Evolutionary conservation across 2,329 filamentous ascomycete genomes (phyloP).

Genomic region (Botrytis medusae): DNA sequence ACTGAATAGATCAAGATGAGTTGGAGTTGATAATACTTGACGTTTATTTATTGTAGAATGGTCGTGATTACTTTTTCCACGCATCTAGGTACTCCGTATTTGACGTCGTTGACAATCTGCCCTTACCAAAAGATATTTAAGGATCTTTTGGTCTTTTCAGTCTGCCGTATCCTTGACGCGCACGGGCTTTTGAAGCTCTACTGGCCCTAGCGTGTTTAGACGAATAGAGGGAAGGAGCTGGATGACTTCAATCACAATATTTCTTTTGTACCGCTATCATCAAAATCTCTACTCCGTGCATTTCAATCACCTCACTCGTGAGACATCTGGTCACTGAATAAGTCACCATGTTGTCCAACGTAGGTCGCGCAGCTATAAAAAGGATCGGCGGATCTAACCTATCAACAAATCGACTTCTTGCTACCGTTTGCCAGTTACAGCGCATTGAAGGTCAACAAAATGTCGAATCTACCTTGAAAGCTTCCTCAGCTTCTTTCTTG

Average conservation of each 20-base stretch:
- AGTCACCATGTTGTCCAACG: constrained; percentile 38
- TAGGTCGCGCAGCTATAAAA: constrained; percentile 38
- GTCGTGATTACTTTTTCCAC: background rate
- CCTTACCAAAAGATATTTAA: background rate
- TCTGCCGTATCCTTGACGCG: background rate
- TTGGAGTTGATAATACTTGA: background rate
- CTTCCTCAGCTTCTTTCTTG: constrained; percentile 20
- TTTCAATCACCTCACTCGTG: constrained; percentile 8
- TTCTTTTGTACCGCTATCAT: background rate
- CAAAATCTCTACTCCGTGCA: constrained; percentile 19
- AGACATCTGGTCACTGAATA: constrained; percentile 1
- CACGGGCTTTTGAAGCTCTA: background rate
- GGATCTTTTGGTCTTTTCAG: background rate
- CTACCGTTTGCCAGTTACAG: constrained; percentile 31
- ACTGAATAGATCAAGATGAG: background rate
- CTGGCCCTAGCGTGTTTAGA: constrained; percentile 9
- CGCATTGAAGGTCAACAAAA: constrained; percentile 30
- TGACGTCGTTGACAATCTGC: background rate
- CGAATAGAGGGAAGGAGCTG: background rate
- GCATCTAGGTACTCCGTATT: background rate
- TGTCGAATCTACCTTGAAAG: constrained; percentile 23
- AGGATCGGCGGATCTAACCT: constrained; percentile 31
- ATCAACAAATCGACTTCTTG: constrained; percentile 35
- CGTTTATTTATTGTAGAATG: background rate
- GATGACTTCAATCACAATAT: background rate